phyloP scores from a whole-genome alignment of 176 grass and related monocot genomes.

The Ananas comosus region DNA sequence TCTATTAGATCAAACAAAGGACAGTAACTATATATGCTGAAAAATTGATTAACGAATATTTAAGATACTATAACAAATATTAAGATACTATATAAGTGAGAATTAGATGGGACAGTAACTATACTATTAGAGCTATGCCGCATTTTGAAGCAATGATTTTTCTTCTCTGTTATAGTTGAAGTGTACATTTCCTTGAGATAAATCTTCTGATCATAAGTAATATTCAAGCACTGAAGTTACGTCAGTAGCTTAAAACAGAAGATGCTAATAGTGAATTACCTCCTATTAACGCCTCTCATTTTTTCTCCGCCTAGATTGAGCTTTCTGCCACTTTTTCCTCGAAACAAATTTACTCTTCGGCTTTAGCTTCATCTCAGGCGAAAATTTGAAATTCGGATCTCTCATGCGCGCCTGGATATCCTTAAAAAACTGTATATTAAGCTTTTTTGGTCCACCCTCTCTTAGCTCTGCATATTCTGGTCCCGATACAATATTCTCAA shows the following conservation, averaged over 20 bases:
- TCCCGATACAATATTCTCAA: conserved; percentile 89
- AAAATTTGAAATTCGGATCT: conserved; percentile 85
- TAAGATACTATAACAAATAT: no score
- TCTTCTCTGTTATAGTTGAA: neutral
- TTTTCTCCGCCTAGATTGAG: conserved; percentile 68
- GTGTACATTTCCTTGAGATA: neutral
- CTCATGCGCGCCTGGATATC: conserved; percentile 87
- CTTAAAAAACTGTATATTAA: conserved; percentile 93
- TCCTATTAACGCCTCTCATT: conserved; percentile 63
- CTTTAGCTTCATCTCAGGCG: conserved; percentile 80
- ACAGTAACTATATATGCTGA: neutral
- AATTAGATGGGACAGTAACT: no score
- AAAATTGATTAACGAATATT: neutral
- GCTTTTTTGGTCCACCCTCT: conserved; percentile 86
- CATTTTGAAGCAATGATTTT: neutral
- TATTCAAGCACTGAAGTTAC: conserved; percentile 1
- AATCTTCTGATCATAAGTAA: conserved; percentile 10
- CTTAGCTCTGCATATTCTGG: conserved; percentile 72
- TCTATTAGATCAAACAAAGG: neutral
- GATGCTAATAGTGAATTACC: conserved; percentile 11
- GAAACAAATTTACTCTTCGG: conserved; percentile 81
- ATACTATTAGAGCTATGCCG: no score
- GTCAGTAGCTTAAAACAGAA: neutral
- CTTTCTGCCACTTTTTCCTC: conserved; percentile 95
- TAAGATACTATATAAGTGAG: no score